These are phyloP conservation scores for Puya raimondii DNA, from an alignment of 176 grass and related monocot species.

Conservation along the genomic window DNA sequence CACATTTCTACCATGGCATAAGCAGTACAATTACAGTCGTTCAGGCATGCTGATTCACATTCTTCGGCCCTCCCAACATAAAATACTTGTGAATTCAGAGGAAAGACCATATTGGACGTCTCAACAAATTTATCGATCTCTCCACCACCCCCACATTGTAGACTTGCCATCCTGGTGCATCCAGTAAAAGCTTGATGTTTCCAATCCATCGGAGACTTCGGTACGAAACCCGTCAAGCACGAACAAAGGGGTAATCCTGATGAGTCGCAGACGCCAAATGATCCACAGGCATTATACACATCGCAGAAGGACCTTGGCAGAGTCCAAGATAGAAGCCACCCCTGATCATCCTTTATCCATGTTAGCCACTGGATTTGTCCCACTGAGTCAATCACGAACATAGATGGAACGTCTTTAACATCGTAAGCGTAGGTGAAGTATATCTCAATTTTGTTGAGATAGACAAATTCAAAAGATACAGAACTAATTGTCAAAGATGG, in stretches of 20 bases:
- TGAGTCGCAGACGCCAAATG: slow-evolving; percentile 31
- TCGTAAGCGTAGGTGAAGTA: slow-evolving; percentile 30
- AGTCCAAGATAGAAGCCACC: slow-evolving; percentile 17
- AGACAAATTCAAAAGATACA: background rate
- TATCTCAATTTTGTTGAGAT: background rate
- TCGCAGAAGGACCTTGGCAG: slow-evolving; percentile 6
- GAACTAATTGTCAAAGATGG: background rate
- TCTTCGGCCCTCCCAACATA: background rate
- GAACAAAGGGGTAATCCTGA: background rate
- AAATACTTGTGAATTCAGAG: background rate
- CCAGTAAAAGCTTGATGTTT: slow-evolving; percentile 16
- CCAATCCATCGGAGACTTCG: background rate
- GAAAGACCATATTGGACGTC: slow-evolving; percentile 4
- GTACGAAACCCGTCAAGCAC: slow-evolving; percentile 29
- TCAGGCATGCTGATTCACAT: slow-evolving; percentile 25
- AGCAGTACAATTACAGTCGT: slow-evolving; percentile 28
- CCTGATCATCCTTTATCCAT: background rate
- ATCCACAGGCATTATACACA: slow-evolving; percentile 30
- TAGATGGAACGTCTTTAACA: background rate
- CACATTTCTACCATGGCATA: slow-evolving; percentile 16
- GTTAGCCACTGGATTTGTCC: background rate
- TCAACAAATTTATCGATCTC: slow-evolving; percentile 22
- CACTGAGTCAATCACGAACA: slow-evolving; percentile 16
- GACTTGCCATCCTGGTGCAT: background rate
- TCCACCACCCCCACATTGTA: slow-evolving; percentile 25